A percentile compares a stretch with the other conserved stretches of the same genome.
Conservation (phyloP, 768 basidiomycete genomes). For the Termitomyces sp. region DNA sequence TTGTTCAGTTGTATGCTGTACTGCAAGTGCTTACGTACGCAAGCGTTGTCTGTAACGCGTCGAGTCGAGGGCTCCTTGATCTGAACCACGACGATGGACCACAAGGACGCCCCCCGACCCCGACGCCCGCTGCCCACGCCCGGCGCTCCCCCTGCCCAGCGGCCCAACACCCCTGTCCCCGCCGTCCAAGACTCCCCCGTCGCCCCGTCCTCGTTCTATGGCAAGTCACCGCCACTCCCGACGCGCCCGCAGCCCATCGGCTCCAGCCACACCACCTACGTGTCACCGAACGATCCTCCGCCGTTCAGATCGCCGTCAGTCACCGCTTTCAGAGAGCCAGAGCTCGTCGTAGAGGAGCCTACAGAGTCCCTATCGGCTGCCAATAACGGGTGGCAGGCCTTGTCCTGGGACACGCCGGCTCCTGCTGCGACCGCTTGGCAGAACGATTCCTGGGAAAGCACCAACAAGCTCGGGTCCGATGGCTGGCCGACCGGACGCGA, state of each 20-base stretch:
- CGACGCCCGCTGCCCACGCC: constrained; percentile 46
- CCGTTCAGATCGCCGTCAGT: constrained; percentile 26
- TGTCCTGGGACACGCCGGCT: neutral
- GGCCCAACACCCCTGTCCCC: constrained; percentile 36
- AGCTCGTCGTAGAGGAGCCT: constrained; percentile 42
- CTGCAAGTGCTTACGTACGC: neutral
- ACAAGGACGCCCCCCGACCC: constrained; percentile 34
- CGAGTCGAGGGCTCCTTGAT: neutral
- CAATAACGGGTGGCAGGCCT: constrained; percentile 3
- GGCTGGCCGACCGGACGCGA: constrained; percentile 14
- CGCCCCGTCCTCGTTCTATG: constrained; percentile 34
- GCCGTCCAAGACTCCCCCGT: constrained; percentile 18
- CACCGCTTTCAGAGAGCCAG: constrained; percentile 47
- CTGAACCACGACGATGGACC: constrained; percentile 34
- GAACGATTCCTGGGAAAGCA: neutral
- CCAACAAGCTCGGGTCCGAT: neutral
- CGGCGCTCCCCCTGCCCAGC: constrained; percentile 28
- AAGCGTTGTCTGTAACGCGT: too few species aligned
- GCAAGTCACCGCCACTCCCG: constrained; percentile 32
- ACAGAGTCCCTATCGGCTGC: constrained; percentile 6
- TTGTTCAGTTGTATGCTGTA: too few species aligned
- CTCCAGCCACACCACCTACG: constrained; percentile 38
- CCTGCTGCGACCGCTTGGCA: neutral
- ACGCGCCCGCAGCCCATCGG: constrained; percentile 33
- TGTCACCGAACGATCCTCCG: constrained; percentile 30